Percentiles rank a stretch among this genome's conserved stretches.
phyloP scores from a whole-genome alignment of 2,329 filamentous ascomycete species.

The Hypoxylon rubiginosum region DNA sequence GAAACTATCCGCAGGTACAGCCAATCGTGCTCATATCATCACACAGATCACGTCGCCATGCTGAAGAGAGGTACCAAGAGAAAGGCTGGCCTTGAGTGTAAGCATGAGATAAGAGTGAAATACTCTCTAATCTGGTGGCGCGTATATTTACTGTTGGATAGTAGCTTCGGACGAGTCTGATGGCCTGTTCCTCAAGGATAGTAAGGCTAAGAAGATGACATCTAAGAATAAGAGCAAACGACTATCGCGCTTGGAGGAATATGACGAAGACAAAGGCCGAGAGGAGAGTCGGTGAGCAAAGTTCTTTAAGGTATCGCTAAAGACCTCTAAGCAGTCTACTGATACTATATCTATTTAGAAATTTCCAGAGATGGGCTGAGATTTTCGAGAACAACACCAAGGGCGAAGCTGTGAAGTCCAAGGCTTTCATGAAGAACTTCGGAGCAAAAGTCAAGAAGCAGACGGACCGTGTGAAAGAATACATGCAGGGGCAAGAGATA shows the following conservation, averaged over 20 bases:
- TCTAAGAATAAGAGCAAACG: slow-evolving; percentile 35
- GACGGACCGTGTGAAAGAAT: slow-evolving; percentile 37
- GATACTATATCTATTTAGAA: slow-evolving; percentile 32
- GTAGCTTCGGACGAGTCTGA: slow-evolving; percentile 35
- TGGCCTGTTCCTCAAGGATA: slow-evolving; percentile 17
- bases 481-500: slow-evolving; percentile 45
- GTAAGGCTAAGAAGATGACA: slow-evolving; percentile 15
- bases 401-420: slow-evolving; percentile 48
- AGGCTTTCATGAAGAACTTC: slow-evolving; percentile 49
- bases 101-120: neutral
- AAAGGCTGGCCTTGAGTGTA: slow-evolving; percentile 34
- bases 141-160: slow-evolving; percentile 21
- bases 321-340: neutral
- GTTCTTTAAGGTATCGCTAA: neutral
- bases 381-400: slow-evolving; percentile 49
- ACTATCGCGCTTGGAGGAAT: slow-evolving; percentile 49
- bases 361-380: slow-evolving; percentile 46
- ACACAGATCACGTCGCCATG: slow-evolving; percentile 27
- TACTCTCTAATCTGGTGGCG: neutral
- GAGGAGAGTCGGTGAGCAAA: slow-evolving; percentile 43
- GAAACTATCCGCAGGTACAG: neutral
- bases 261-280: slow-evolving; percentile 48
- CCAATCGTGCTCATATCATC: neutral
- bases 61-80: slow-evolving; percentile 40
- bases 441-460: slow-evolving; percentile 42